Evolutionary conservation across 306 rosid genomes (phyloP).

Genomic region (Mucuna pruriens): DNA sequence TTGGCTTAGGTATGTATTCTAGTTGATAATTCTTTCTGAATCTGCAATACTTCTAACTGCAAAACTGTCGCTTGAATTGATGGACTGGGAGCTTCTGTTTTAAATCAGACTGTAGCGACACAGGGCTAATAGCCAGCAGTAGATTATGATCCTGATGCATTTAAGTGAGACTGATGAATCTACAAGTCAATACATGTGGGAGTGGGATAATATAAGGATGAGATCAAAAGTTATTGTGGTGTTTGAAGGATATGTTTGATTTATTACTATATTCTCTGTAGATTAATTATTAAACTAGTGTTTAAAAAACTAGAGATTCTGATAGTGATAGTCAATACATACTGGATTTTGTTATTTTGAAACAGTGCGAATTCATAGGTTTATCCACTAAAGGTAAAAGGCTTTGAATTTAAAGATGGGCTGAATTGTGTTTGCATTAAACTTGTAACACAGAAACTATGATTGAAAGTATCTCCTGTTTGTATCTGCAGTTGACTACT

Average conservation of each 20-base stretch:
- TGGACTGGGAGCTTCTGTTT: slow-evolving; percentile 9
- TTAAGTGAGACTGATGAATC: slow-evolving; percentile 2
- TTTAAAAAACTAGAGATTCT: not conserved
- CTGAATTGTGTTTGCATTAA: slow-evolving; percentile 6
- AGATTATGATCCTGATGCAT: slow-evolving; percentile 15
- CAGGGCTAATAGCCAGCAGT: not conserved
- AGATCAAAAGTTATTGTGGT: not conserved
- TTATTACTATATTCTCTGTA: not conserved
- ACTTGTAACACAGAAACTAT: not conserved
- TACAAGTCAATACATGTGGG: not conserved
- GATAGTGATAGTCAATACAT: not conserved
- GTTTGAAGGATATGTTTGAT: not conserved
- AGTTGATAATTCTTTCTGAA: not conserved
- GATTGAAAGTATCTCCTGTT: not conserved
- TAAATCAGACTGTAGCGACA: not conserved
- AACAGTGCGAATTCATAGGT: not conserved
- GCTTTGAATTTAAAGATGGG: not conserved
- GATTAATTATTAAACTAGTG: slow-evolving; percentile 4
- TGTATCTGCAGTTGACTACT: not conserved
- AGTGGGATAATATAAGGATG: not conserved
- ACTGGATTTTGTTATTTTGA: not conserved
- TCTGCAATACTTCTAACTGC: not conserved
- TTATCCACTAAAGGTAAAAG: not conserved
- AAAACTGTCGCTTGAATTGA: not conserved
- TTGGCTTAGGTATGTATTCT: slow-evolving; percentile 60